These are phyloP conservation scores for Eucalyptus marginata DNA, from an alignment of 345 rosid genomes.

Conservation along the genomic window DNA sequence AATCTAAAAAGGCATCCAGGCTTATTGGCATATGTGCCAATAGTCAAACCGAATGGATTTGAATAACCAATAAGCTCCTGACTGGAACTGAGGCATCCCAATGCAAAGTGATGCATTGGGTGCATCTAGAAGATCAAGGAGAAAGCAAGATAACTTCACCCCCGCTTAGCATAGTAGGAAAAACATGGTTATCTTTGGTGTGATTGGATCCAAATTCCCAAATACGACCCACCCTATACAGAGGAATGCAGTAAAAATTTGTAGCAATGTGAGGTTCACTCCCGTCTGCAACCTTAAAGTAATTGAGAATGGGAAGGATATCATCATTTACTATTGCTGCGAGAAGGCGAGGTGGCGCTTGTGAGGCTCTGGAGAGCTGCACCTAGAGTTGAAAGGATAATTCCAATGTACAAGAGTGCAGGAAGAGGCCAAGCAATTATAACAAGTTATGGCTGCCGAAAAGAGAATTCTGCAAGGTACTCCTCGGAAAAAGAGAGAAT, in stretches of 20 bases:
- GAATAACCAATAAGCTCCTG: too few species aligned
- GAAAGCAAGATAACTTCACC: conserved; percentile 97
- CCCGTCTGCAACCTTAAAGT: conserved; percentile 86
- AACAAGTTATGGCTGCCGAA: neutral
- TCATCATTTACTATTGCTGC: conserved; percentile 99
- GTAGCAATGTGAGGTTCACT: conserved; percentile 85
- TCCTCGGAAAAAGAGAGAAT: neutral
- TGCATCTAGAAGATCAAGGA: conserved; percentile 96
- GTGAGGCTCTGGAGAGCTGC: conserved; percentile 96
- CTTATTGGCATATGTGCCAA: neutral
- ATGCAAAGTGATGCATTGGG: conserved; percentile 47
- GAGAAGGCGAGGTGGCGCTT: conserved; percentile 90
- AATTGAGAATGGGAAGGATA: conserved; percentile 89
- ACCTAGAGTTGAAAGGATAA: conserved; percentile 92
- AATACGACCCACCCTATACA: conserved; percentile 77
- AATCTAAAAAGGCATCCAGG: neutral
- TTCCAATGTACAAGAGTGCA: conserved; percentile 67
- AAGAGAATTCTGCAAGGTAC: neutral
- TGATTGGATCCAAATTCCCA: conserved; percentile 94
- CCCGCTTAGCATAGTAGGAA: conserved; percentile 90
- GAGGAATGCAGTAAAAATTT: conserved; percentile 74
- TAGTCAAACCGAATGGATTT: neutral
- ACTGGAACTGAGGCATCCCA: conserved; percentile 26
- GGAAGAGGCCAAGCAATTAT: conserved; percentile 85
- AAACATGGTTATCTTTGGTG: conserved; percentile 94